A percentile compares a stretch with the other conserved stretches of the same genome.
phyloP scores from a whole-genome alignment of 2,329 filamentous ascomycete genomes.

The Conoideocrella luteorostrata region DNA sequence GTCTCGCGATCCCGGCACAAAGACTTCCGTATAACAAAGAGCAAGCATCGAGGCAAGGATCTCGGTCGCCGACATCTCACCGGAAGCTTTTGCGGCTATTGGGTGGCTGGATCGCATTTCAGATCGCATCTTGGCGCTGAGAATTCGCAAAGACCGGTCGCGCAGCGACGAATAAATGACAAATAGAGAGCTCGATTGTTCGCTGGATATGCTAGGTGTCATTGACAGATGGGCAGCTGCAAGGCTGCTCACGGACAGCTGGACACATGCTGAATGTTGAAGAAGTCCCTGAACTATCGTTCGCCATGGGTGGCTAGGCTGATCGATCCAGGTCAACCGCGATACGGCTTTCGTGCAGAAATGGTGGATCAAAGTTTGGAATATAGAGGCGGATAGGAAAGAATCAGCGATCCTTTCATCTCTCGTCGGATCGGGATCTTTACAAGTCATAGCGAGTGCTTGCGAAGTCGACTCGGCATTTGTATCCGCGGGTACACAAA shows the following conservation, averaged over 20 bases:
- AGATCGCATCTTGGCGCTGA: conserved; percentile 7
- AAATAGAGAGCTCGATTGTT: conserved; percentile 3
- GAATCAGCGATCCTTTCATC: background rate
- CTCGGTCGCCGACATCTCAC: background rate
- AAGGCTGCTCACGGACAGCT: conserved; percentile 10
- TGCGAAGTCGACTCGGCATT: background rate
- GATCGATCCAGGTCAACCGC: conserved; percentile 16
- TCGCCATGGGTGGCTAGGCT: conserved; percentile 14
- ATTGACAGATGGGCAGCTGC: conserved; percentile 10
- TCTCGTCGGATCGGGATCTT: background rate
- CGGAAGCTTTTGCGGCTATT: background rate
- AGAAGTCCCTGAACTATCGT: conserved; percentile 10
- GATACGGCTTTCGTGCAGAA: conserved; percentile 14
- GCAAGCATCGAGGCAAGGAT: conserved; percentile 10
- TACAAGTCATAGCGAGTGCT: background rate
- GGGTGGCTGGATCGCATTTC: background rate
- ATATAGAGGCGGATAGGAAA: conserved; percentile 8
- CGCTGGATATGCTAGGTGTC: background rate
- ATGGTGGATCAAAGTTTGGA: conserved; percentile 12
- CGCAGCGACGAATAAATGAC: conserved; percentile 4
- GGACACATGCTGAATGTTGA: conserved; percentile 12
- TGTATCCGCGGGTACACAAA: too few species aligned
- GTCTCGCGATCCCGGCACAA: conserved; percentile 7
- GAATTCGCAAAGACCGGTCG: conserved; percentile 3
- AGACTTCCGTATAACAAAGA: conserved; percentile 10